Evolutionary conservation across 306 rosid species (phyloP).

Genomic region (Crotalaria pallida): DNA sequence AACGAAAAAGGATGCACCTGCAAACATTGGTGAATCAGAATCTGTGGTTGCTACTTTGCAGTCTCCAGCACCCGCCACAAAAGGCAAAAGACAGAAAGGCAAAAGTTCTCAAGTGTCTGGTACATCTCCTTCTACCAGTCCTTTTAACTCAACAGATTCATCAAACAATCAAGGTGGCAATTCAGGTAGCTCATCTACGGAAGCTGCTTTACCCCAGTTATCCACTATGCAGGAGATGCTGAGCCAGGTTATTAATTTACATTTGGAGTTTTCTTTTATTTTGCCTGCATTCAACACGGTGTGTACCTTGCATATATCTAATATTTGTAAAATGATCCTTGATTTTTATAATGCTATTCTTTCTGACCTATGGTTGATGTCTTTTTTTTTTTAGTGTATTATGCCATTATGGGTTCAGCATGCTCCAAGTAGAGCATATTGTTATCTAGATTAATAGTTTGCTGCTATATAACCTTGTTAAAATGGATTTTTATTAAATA

Average conservation of each 20-base stretch:
- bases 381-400: slow-evolving; percentile 1
- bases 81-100: slow-evolving; percentile 55
- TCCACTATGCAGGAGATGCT: slow-evolving; percentile 47
- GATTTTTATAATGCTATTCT: slow-evolving; percentile 7
- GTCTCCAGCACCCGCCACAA: slow-evolving; percentile 40
- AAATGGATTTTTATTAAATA: neutral
- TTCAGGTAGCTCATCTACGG: slow-evolving; percentile 38
- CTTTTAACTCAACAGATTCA: slow-evolving; percentile 44
- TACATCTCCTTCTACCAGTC: slow-evolving; percentile 42
- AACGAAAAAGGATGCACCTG: slow-evolving; percentile 33
- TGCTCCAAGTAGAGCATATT: slow-evolving; percentile 3
- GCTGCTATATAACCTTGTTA: slow-evolving; percentile 4
- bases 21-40: slow-evolving; percentile 38
- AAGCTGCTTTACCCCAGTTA: slow-evolving; percentile 48
- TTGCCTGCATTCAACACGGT: slow-evolving; percentile 7
- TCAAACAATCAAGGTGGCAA: slow-evolving; percentile 40
- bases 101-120: slow-evolving; percentile 46
- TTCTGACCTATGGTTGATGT: neutral
- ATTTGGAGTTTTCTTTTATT: neutral
- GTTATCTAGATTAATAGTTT: neutral
- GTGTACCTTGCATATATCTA: neutral
- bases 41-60: slow-evolving; percentile 25
- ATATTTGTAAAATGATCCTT: neutral
- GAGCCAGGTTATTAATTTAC: slow-evolving; percentile 50
- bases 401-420: neutral